A percentile compares a stretch with the other conserved stretches of the same genome.
Conservation (phyloP, 2,329 filamentous ascomycete species). For the Verticillium nubilum region DNA sequence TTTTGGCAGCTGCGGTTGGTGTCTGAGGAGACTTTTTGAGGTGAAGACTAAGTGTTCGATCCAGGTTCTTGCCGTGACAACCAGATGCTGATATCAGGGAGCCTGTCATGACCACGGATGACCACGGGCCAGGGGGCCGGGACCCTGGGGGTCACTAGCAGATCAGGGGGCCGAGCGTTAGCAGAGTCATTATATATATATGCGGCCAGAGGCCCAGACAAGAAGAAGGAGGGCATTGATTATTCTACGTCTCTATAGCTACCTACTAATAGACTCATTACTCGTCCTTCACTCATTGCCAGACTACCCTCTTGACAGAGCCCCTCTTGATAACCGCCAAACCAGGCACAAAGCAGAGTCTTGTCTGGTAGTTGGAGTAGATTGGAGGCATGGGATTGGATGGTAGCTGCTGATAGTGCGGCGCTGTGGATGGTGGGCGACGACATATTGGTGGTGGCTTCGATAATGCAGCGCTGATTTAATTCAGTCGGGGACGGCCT, state of each 20-base stretch:
- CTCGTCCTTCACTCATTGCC: no score
- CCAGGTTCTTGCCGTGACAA: slow-evolving; percentile 27
- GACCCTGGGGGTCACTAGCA: no score
- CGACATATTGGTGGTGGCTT: neutral
- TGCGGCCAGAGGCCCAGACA: no score
- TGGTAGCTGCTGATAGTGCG: slow-evolving; percentile 29
- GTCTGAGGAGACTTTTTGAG: slow-evolving; percentile 31
- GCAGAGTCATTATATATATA: no score
- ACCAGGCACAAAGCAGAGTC: slow-evolving; percentile 37
- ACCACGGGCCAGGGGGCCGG: no score
- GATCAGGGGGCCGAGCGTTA: no score
- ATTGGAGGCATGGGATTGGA: slow-evolving; percentile 39
- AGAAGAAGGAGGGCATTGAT: no score
- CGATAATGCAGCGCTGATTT: neutral
- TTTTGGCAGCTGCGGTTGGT: slow-evolving; percentile 37
- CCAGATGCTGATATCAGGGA: slow-evolving; percentile 37
- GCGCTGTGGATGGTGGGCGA: slow-evolving; percentile 4
- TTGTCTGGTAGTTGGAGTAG: slow-evolving; percentile 31
- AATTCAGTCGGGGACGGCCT: neutral
- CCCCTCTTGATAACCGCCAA: slow-evolving; percentile 39
- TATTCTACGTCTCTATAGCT: no score
- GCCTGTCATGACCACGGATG: no score
- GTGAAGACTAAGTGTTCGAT: slow-evolving; percentile 22
- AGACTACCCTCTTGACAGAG: no score
- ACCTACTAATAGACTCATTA: no score